Base-by-base conservation (phyloP, 2,329 filamentous ascomycete genomes). In the Ophiosphaerella korrae region DNA sequence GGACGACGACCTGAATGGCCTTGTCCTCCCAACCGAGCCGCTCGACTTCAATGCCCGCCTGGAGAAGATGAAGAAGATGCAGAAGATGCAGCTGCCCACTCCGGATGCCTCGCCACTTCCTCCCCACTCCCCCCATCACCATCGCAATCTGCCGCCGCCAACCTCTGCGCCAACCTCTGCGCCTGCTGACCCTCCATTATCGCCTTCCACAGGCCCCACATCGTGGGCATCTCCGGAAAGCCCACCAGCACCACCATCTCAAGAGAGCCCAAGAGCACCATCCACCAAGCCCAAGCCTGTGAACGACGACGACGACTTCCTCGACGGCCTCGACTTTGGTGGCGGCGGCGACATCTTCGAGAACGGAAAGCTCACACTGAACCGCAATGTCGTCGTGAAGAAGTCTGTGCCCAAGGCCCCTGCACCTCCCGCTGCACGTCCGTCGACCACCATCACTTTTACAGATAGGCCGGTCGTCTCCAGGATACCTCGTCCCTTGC, bases 321-420 rank as follows among this genome's bases (percentile, higher is more conserved):
- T 96, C 47, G 83, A 89, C 23, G 93, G 89, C 35, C 83, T 99
- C 52, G 94, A 97, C 49, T 84, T 97, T 67, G 92, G 90, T 67
- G 92, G 90, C 32, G 86, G 90, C 62, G 90, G 87, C 5, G 89
- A 93, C 58, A 82, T 90, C 13, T 91, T 97, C 65, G 86, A 91
- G 66, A 84, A 88, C 2, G 85, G 82, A 50, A 96, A 93, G 73
- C 81, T 91, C 37, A 93, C 88, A 0, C 79, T 96, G 14, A 94
- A 97, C 72, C 91, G 90, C 57, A 97, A 99, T 70, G 84, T 99
- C 59, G 92, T 93, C 71, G 82, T 95, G 64, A 96, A 95, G 74
- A 84, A 87, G 58, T 78, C 84, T 18, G 73, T 73, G 39, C 38
- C 60, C 32, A 73, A 71, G 55, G 81, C 85, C 45, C 82, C 86